Conservation (phyloP, 176 grass and related monocot species). For the Sorghum bicolor region DNA sequence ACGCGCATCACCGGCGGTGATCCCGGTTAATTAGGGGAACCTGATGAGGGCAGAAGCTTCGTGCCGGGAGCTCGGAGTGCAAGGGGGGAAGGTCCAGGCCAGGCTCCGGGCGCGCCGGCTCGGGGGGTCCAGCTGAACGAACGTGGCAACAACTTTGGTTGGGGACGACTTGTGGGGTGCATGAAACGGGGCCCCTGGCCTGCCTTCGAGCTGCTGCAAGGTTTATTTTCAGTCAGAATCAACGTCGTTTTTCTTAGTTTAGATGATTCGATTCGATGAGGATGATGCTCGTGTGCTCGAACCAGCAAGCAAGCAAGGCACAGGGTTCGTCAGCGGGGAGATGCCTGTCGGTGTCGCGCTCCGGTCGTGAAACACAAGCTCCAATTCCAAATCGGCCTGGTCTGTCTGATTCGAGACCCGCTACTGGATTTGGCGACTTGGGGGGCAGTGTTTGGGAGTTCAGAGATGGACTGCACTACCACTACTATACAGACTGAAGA, state of each 20-base stretch:
- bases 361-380: background rate
- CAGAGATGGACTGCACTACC: background rate
- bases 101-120: too few species aligned
- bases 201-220: background rate
- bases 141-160: conserved; percentile 28
- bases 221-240: background rate
- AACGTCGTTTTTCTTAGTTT: background rate
- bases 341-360: conserved; percentile 28
- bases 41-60: conserved; percentile 29
- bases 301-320: conserved; percentile 25
- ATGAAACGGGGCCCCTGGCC: too few species aligned
- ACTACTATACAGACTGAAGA: background rate
- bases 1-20: background rate
- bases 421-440: background rate
- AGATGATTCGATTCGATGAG: background rate
- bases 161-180: background rate
- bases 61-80: conserved; percentile 3
- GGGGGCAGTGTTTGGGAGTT: background rate
- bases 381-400: background rate
- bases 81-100: background rate
- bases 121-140: background rate
- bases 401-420: background rate
- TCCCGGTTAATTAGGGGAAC: too few species aligned
- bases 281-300: background rate
- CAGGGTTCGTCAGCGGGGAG: conserved; percentile 11